Conservation (phyloP, 176 grass and related monocot species). For the Aegilops sharonensis region DNA sequence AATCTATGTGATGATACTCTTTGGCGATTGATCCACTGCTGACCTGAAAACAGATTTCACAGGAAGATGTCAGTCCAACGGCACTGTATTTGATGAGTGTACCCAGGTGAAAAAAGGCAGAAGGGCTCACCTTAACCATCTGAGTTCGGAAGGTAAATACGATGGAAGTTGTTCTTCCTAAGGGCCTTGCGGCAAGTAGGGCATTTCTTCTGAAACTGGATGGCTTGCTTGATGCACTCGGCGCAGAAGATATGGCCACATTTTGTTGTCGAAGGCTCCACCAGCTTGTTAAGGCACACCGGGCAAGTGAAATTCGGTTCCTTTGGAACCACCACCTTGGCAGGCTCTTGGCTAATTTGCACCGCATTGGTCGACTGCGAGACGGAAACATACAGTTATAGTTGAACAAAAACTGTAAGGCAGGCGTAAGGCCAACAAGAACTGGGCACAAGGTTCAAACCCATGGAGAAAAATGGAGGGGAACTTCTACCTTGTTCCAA, state of each 20-base stretch:
- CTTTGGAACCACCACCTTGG: conserved; percentile 42
- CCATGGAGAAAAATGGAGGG: not conserved
- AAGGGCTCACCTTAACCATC: conserved; percentile 32
- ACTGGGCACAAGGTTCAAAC: not conserved
- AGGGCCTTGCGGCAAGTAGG: conserved; percentile 77
- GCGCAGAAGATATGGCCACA: conserved; percentile 91
- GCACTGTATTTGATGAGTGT: not conserved
- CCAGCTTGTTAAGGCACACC: conserved; percentile 72
- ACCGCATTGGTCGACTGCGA: conserved; percentile 22
- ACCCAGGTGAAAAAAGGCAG: too few relatives aligned
- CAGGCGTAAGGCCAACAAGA: not conserved
- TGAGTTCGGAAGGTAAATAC: conserved; percentile 68
- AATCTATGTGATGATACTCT: not conserved
- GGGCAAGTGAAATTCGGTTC: conserved; percentile 76
- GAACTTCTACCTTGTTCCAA: not conserved
- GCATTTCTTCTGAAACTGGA: conserved; percentile 84
- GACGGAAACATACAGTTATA: conserved; percentile 10
- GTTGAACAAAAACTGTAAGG: not conserved
- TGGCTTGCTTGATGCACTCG: conserved; percentile 67
- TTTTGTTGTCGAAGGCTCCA: conserved; percentile 69
- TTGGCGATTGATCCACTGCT: not conserved
- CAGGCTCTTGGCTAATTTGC: conserved; percentile 27
- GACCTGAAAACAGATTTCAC: conserved; percentile 11
- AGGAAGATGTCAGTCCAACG: not conserved
- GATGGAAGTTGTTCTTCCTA: conserved; percentile 56